Conservation (phyloP, 331 rosid genomes). For the Telfairia occidentalis region DNA sequence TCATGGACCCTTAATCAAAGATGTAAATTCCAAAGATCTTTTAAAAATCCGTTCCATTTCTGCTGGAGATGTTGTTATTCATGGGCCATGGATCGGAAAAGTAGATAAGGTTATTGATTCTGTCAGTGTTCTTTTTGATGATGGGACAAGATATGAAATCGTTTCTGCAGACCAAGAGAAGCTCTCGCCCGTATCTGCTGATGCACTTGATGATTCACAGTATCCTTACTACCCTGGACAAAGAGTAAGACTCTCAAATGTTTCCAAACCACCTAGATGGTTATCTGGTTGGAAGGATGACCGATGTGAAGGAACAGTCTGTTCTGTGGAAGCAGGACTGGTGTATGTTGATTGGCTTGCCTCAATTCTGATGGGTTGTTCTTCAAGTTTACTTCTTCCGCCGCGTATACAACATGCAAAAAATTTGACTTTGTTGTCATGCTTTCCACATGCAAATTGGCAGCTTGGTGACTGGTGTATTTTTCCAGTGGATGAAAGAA, state of each 20-base stretch:
- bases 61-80: slow-evolving; percentile 62
- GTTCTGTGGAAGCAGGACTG: slow-evolving; percentile 68
- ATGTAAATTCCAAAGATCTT: slow-evolving; percentile 53
- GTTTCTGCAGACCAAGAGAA: slow-evolving; percentile 47
- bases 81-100: slow-evolving; percentile 85
- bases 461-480: slow-evolving; percentile 96
- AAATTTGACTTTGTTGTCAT: slow-evolving; percentile 58
- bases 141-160: slow-evolving; percentile 60
- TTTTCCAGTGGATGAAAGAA: slow-evolving; percentile 33
- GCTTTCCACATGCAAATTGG: slow-evolving; percentile 80
- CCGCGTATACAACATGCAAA: slow-evolving; percentile 51
- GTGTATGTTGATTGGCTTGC: slow-evolving; percentile 72
- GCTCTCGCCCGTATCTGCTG: slow-evolving; percentile 46
- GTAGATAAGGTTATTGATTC: slow-evolving; percentile 62
- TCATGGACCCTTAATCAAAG: slow-evolving; percentile 47
- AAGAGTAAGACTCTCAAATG: slow-evolving; percentile 58
- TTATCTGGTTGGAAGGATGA: slow-evolving; percentile 70
- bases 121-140: slow-evolving; percentile 57
- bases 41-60: slow-evolving; percentile 66
- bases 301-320: slow-evolving; percentile 63
- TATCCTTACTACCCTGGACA: slow-evolving; percentile 92
- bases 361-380: slow-evolving; percentile 38
- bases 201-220: slow-evolving; percentile 70
- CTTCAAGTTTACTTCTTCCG: slow-evolving; percentile 36
- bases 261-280: slow-evolving; percentile 62